phyloP scores from a whole-genome alignment of 495 filamentous ascomycete genomes.

The Penicillium odoratum region DNA sequence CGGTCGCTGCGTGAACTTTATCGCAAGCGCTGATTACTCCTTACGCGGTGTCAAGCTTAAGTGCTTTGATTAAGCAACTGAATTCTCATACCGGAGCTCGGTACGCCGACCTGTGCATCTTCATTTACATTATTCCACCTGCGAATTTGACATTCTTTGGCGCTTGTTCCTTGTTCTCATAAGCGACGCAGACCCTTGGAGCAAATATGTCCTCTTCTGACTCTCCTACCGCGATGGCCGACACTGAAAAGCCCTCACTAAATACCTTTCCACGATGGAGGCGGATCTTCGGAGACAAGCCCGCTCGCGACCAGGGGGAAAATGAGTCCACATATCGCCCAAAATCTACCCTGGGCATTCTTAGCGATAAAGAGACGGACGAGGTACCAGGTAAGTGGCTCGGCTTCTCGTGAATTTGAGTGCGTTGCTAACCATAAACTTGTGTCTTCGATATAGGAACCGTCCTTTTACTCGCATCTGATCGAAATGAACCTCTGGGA shows the following conservation, averaged over 20 bases:
- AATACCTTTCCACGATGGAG: slow-evolving; percentile 23
- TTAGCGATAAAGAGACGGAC: slow-evolving; percentile 80
- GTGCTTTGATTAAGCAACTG: not conserved
- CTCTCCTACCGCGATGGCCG: not conserved
- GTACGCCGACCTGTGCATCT: not conserved
- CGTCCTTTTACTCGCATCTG: slow-evolving; percentile 70
- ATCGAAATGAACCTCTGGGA: slow-evolving; percentile 81
- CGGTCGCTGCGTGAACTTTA: slow-evolving; percentile 20
- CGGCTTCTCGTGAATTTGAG: not conserved
- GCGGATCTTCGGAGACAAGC: slow-evolving; percentile 16
- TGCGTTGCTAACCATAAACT: not conserved
- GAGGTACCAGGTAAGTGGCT: slow-evolving; percentile 80
- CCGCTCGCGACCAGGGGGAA: slow-evolving; percentile 3
- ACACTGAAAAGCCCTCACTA: not conserved
- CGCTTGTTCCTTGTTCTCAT: not conserved
- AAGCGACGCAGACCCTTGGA: not conserved
- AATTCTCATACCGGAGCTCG: not conserved
- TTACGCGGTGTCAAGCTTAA: not conserved
- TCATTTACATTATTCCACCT: not conserved
- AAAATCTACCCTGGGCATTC: slow-evolving; percentile 77
- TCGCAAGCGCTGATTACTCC: slow-evolving; percentile 21
- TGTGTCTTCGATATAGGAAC: slow-evolving; percentile 56
- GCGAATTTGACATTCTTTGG: not conserved
- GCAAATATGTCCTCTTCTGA: not conserved
- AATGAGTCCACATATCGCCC: slow-evolving; percentile 33